These are phyloP conservation scores for Vicia villosa DNA, from an alignment of 306 rosid genomes.

Conservation along the genomic window DNA sequence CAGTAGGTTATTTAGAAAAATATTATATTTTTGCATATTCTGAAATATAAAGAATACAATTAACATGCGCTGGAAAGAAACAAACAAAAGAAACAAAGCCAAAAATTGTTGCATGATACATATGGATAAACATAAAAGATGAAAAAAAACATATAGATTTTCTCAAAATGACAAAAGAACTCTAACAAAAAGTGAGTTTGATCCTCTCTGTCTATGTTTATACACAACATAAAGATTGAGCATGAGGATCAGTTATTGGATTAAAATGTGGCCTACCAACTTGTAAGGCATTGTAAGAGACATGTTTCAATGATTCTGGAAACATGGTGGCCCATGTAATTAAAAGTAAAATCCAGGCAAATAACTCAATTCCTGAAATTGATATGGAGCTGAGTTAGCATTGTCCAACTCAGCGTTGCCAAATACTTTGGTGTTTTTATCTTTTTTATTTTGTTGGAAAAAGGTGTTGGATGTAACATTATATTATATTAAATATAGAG, in stretches of 20 bases:
- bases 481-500: too few relatives aligned
- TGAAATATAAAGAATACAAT: background rate
- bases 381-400: conserved; percentile 17
- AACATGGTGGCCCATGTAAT: conserved; percentile 34
- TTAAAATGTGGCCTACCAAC: conserved; percentile 47
- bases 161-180: conserved; percentile 35
- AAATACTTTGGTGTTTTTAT: background rate
- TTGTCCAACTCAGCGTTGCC: conserved; percentile 39
- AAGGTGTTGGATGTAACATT: too few relatives aligned
- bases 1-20: too few relatives aligned
- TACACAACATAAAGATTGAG: conserved; percentile 20
- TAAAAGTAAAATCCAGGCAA: too few relatives aligned
- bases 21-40: too few relatives aligned
- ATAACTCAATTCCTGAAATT: conserved; percentile 16
- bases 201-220: conserved; percentile 15
- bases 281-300: conserved; percentile 28
- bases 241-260: conserved; percentile 3
- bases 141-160: conserved; percentile 27
- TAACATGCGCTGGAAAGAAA: background rate
- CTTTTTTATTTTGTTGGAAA: too few relatives aligned
- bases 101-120: background rate
- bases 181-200: conserved; percentile 27
- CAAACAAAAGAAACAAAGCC: background rate
- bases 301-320: conserved; percentile 37
- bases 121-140: background rate